Conservation (phyloP, 1,284 basidiomycete species). For the Ganoderma leucocontextum region DNA sequence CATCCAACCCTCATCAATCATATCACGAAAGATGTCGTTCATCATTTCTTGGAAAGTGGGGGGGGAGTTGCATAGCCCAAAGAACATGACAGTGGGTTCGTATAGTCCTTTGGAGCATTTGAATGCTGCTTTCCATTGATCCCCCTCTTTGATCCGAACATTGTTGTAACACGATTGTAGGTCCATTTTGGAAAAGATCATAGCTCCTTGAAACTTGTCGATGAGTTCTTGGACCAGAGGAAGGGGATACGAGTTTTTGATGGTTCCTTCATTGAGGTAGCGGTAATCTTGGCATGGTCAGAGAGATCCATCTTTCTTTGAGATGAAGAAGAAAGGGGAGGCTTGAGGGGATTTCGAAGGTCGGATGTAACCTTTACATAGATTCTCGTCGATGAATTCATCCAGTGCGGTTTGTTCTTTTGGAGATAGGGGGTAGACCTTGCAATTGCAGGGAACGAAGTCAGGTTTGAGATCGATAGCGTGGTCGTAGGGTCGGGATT, state of each 20-base stretch:
- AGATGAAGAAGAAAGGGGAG: conserved; percentile 38
- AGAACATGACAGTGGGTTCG: conserved; percentile 43
- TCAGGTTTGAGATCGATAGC: conserved; percentile 33
- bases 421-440: conserved; percentile 35
- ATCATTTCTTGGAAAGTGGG: conserved; percentile 37
- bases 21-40: conserved; percentile 17
- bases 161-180: conserved; percentile 8
- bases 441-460: conserved; percentile 26
- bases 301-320: conserved; percentile 35
- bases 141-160: conserved; percentile 18
- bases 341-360: conserved; percentile 40
- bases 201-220: neutral
- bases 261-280: neutral
- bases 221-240: neutral
- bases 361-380: conserved; percentile 40
- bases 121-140: conserved; percentile 32
- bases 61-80: conserved; percentile 43
- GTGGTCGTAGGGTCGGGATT: conserved; percentile 35
- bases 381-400: conserved; percentile 39
- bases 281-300: conserved; percentile 18
- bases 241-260: neutral
- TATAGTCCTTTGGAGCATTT: conserved; percentile 32
- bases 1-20: conserved; percentile 13
- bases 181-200: neutral
- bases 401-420: conserved; percentile 34